Base-by-base conservation (phyloP, 805 yeast species). In the Candida mattraensis region DNA sequence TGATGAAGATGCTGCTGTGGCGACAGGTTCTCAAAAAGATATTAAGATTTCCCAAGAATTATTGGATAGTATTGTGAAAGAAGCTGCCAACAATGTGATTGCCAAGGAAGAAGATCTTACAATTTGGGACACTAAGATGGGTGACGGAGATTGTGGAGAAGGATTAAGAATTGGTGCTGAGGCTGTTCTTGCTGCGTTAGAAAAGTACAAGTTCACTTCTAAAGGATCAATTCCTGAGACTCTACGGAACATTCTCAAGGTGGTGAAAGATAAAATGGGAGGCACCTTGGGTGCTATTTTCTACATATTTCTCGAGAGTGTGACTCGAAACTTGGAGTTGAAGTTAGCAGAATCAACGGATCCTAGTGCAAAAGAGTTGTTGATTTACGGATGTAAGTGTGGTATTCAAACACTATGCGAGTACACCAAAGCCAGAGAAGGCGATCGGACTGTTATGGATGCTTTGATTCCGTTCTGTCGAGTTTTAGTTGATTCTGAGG, bases 91-190 rank as follows among this genome's bases (percentile, higher is more conserved):
- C 13, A 60, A 57, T 13, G 47, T 64, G 6, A 58, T 63, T 32
- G 41, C 45, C 3, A 57, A 42, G 26, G 67, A 64, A 36, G 66
- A 66, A 3, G 61, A 58, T 13, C 47, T 64, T 34, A 65, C 70
- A 12, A 56, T 54, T 16, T 65, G 67, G 66, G 70, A 65, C 40
- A 65, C 70, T 16, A 54, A 59, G 39, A 60, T 63, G 61, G 69
- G 70, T n/a, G 70, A 65, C 41, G 70, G 70, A 10, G 70, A 65
- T 35, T 65, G 70, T 49, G 69, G 70, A 22, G 60, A 61, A 38
- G 63, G 64, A 30, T 53, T 65, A 26, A 55, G 56, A 33, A 44
- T 54, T 14, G 69, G 67, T 7, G 66, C 61, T 14, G 52, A 51
- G 31, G 58, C 58, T 1, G 48, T 62, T 4, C 37, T 61, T 14